These are phyloP conservation scores for Auricularia auricula-judae DNA, from an alignment of 768 basidiomycete species.

Conservation along the genomic window DNA sequence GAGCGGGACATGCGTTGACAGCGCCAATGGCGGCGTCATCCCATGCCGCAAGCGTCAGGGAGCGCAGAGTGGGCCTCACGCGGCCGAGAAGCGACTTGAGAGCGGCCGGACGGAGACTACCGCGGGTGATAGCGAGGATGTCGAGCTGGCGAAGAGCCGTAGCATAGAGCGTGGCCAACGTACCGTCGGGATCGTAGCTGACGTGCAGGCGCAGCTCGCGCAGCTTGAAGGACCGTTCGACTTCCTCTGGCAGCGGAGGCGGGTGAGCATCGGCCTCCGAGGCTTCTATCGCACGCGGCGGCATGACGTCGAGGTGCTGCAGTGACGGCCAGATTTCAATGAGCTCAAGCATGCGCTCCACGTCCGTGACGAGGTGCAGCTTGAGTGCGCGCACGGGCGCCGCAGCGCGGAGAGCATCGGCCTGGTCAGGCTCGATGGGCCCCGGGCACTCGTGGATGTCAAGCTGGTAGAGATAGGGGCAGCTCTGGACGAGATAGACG, in stretches of 20 bases:
- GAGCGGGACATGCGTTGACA: not conserved
- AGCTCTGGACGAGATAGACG: not conserved
- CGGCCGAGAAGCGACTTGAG: not conserved
- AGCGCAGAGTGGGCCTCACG: not conserved
- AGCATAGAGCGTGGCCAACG: not conserved
- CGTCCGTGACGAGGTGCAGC: not conserved
- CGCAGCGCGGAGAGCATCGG: not conserved
- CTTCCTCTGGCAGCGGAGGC: too few relatives aligned
- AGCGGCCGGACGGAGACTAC: not conserved
- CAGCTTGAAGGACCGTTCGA: not conserved
- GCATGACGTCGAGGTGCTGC: not conserved
- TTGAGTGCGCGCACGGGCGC: not conserved
- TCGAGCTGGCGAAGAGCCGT: not conserved
- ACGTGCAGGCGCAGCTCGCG: not conserved
- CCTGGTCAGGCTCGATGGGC: not conserved
- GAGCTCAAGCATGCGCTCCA: not conserved
- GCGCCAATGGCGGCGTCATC: not conserved
- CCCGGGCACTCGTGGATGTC: not conserved
- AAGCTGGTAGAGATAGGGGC: not conserved
- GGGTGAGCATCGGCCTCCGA: not conserved
- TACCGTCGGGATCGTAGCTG: not conserved
- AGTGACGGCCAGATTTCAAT: not conserved
- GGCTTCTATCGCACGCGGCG: not conserved
- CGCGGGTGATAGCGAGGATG: not conserved
- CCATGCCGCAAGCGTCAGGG: not conserved